Base-by-base conservation (phyloP, 345 rosid species). In the Anacardium occidentale region DNA sequence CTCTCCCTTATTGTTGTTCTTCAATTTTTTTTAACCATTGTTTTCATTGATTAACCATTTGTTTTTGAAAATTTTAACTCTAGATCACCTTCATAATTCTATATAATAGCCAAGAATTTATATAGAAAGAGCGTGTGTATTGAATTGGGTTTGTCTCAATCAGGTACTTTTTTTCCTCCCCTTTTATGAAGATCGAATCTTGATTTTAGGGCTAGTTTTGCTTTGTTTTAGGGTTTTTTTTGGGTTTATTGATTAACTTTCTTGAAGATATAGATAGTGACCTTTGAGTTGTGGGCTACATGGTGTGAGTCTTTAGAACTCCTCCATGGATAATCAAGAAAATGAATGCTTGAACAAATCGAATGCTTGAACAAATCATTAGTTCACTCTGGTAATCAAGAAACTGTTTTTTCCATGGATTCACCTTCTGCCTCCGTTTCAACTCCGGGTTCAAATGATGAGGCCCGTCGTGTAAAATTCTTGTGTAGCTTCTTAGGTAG, bases 401-500 rank as follows among this genome's bases (percentile, higher is more conserved):
- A 78, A 66, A 64, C 75, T 63, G 44, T 40, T 55, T 64, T 54
- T 63, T 71, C 47, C 55, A 91, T 91, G 94, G 94, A 87, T 80
- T 78, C 83, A 12, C 76, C 60, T 68, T 82, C 83, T 4, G 44
- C 80, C 32, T 74, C 81, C 7, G 71, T 42, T 51, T 83, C 81
- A 7, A 61, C 45, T 55, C 52, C 65, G n/a, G 81, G 91, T 66
- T 78, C 91, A 10, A 87, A 76, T 42, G 98, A 92, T 22, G 99
- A 93, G 45, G 56, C 76, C 21, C 87, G 84, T 0, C 97, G 93
- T 10, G 89, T 92, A 52, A 95, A 95, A 56, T 87, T 91, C 75
- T 78, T 95, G 61, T 92, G 99, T 77, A 95, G 99, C 76, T 95
- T 95, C 85, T 81, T 84, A n/a, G 99, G 97, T 11, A 89, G 90